phyloP scores from a whole-genome alignment of 108 stramenopile species.

The Aureococcus anophagefferens region DNA sequence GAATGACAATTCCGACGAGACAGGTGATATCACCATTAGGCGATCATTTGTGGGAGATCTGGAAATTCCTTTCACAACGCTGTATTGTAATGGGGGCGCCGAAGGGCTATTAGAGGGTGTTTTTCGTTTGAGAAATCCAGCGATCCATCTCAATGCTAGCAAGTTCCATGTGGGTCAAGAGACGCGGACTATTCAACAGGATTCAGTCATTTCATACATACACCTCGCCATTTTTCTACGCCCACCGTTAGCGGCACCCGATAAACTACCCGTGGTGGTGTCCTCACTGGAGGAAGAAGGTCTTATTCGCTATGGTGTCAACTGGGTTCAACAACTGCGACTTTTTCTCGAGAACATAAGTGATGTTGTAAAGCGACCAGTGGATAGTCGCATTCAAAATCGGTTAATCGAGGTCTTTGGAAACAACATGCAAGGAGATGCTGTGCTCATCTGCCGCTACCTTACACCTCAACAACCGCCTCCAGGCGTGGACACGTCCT shows the following conservation, averaged over 20 bases:
- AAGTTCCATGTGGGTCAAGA: no score
- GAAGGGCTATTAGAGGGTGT: background rate
- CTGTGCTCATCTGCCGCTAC: slow-evolving; percentile 36
- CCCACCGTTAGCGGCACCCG: slow-evolving; percentile 13
- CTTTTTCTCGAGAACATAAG: slow-evolving; percentile 17
- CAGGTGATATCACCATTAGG: no score
- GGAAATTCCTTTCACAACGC: slow-evolving; percentile 45
- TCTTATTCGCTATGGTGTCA: background rate
- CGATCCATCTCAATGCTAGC: no score
- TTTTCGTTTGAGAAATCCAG: background rate
- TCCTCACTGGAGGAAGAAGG: background rate
- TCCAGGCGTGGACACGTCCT: slow-evolving; percentile 23
- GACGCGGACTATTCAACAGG: no score
- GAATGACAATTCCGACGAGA: no score
- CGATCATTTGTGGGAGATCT: slow-evolving; percentile 53
- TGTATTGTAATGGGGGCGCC: slow-evolving; percentile 44
- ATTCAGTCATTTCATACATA: no score
- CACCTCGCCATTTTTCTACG: slow-evolving; percentile 23
- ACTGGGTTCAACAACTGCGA: slow-evolving; percentile 19
- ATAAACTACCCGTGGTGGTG: background rate
- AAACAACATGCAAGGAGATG: slow-evolving; percentile 21
- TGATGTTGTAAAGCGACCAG: slow-evolving; percentile 4
- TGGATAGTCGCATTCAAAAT: background rate
- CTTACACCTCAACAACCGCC: slow-evolving; percentile 47
- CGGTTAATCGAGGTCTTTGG: slow-evolving; percentile 22